Percentiles rank a stretch among this genome's conserved stretches.
Evolutionary conservation across 139 green algal species (phyloP).

Genomic region (Mesotaenium endlicherianum): DNA sequence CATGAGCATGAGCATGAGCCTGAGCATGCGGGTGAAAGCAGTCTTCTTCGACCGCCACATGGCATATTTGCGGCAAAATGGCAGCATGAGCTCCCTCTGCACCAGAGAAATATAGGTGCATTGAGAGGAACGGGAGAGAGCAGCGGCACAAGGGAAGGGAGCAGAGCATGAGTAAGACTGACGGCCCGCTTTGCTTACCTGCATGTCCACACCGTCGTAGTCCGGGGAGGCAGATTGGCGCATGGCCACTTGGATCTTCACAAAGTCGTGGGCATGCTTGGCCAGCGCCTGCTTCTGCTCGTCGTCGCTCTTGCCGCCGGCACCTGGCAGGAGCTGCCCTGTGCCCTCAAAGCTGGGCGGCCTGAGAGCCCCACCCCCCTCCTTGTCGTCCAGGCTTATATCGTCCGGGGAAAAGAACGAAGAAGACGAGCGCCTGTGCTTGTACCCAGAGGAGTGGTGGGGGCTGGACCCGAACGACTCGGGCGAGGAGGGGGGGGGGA

Average conservation of each 20-base stretch:
- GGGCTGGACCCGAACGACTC: constrained; percentile 8
- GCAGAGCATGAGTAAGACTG: no score
- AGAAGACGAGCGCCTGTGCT: neutral
- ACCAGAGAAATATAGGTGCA: no score
- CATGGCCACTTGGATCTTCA: constrained; percentile 56
- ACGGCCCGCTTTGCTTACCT: constrained; percentile 8
- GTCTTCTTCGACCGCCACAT: no score
- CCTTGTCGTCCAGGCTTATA: constrained; percentile 5
- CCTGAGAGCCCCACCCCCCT: neutral
- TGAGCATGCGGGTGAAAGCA: no score
- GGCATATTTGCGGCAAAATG: no score
- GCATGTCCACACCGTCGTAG: constrained; percentile 52
- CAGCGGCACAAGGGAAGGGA: no score
- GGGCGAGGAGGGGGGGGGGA: constrained; percentile 9
- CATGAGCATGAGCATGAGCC: no score
- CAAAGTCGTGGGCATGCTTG: constrained; percentile 25
- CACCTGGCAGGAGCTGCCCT: neutral
- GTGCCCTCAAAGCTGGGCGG: constrained; percentile 1
- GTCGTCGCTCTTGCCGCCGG: neutral
- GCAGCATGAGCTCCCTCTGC: no score
- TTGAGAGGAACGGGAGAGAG: no score
- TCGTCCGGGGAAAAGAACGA: constrained; percentile 13
- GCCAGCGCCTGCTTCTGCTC: neutral
- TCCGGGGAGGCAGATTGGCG: constrained; percentile 48
- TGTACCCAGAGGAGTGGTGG: neutral